phyloP scores from a whole-genome alignment of 2,329 filamentous ascomycete species.

The Talaromyces amestolkiae region DNA sequence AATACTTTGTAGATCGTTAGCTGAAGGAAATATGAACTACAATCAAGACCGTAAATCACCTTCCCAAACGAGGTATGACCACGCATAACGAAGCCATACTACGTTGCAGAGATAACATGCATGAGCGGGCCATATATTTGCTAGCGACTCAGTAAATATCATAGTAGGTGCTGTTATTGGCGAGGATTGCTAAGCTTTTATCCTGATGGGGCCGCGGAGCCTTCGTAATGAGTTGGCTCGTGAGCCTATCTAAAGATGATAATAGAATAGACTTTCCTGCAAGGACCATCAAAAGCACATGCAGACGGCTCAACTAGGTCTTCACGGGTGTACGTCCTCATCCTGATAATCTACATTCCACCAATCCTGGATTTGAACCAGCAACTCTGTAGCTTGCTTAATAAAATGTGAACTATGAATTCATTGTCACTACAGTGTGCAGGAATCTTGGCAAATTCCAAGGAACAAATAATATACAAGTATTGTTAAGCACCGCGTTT shows the following conservation, averaged over 20 bases:
- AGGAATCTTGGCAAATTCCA: not conserved
- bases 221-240: not conserved
- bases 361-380: not conserved
- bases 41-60: not conserved
- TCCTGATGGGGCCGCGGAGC: not conserved
- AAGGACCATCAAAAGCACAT: not conserved
- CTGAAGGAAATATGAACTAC: not conserved
- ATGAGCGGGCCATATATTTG: not conserved
- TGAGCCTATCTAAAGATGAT: not conserved
- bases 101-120: slow-evolving; percentile 2
- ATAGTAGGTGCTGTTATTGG: not conserved
- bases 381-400: too few species aligned
- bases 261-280: not conserved
- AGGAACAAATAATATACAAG: not conserved
- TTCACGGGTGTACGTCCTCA: not conserved
- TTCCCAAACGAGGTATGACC: slow-evolving; percentile 1
- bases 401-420: not conserved
- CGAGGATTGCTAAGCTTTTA: not conserved
- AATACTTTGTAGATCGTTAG: too few species aligned
- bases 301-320: not conserved
- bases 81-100: not conserved
- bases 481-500: not conserved
- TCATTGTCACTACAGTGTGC: not conserved
- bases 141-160: not conserved
- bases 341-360: not conserved